These are phyloP conservation scores for Alloteropsis angusta DNA, from an alignment of 202 grass and related monocot species.

Conservation along the genomic window DNA sequence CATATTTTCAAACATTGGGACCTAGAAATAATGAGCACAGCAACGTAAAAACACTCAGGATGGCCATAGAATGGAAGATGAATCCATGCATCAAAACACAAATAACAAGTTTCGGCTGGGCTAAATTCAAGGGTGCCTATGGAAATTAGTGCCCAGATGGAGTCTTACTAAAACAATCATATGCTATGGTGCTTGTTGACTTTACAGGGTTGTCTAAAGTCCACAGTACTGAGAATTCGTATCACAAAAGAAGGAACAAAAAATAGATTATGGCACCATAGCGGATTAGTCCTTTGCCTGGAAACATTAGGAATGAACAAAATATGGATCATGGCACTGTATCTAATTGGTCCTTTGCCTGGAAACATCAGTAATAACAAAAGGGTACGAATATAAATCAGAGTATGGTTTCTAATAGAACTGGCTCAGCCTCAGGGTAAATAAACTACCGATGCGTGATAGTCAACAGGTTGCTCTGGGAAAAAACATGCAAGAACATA, in stretches of 20 bases:
- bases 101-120: background rate
- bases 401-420: background rate
- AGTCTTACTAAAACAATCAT: background rate
- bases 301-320: background rate
- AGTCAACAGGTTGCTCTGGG: background rate
- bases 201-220: background rate
- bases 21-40: conserved; percentile 25
- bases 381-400: background rate
- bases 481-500: conserved; percentile 26
- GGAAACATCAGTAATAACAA: background rate
- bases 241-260: background rate
- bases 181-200: background rate
- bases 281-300: background rate
- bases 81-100: background rate
- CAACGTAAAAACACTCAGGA: background rate
- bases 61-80: background rate
- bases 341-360: background rate
- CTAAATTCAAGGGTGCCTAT: background rate
- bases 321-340: background rate
- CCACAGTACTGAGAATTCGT: background rate
- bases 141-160: background rate
- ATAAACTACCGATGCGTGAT: background rate
- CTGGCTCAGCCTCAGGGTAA: background rate
- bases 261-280: background rate
- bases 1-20: conserved; percentile 89